phyloP scores from a whole-genome alignment of 2,329 filamentous ascomycete genomes.

The Cytospora mali region DNA sequence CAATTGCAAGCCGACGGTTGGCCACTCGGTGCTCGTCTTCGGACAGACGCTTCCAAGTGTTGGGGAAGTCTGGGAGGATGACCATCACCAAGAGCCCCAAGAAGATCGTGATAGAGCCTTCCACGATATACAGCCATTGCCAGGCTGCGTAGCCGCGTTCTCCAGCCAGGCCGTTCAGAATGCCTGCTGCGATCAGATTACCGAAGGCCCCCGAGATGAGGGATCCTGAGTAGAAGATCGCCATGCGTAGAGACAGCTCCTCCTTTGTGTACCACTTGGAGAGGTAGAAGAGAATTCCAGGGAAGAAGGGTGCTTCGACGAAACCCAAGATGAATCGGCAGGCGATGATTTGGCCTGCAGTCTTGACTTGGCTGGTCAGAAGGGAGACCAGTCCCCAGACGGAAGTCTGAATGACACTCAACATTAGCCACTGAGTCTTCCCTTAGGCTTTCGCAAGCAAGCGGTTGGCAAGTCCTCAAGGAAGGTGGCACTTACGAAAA shows the following conservation, averaged over 20 bases:
- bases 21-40: slow-evolving; percentile 26
- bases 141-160: slow-evolving; percentile 17
- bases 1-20: slow-evolving; percentile 23
- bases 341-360: slow-evolving; percentile 39
- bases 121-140: slow-evolving; percentile 28
- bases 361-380: slow-evolving; percentile 39
- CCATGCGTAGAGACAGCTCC: slow-evolving; percentile 26
- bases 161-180: slow-evolving; percentile 23
- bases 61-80: slow-evolving; percentile 27
- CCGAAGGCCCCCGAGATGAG: slow-evolving; percentile 26
- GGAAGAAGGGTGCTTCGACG: slow-evolving; percentile 46
- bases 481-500: slow-evolving; percentile 38
- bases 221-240: slow-evolving; percentile 26
- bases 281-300: slow-evolving; percentile 35
- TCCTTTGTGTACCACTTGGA: slow-evolving; percentile 28
- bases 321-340: slow-evolving; percentile 44
- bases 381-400: slow-evolving; percentile 31
- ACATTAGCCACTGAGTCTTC: too few relatives aligned
- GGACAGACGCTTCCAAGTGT: slow-evolving; percentile 23
- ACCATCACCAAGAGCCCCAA: slow-evolving; percentile 21
- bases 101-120: slow-evolving; percentile 25
- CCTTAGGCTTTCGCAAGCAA: not conserved
- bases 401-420: not conserved
- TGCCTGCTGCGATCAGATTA: slow-evolving; percentile 25
- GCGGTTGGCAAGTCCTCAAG: not conserved